Base-by-base conservation (phyloP, 352 stramenopile species). In the Globisporangium paddicum region DNA sequence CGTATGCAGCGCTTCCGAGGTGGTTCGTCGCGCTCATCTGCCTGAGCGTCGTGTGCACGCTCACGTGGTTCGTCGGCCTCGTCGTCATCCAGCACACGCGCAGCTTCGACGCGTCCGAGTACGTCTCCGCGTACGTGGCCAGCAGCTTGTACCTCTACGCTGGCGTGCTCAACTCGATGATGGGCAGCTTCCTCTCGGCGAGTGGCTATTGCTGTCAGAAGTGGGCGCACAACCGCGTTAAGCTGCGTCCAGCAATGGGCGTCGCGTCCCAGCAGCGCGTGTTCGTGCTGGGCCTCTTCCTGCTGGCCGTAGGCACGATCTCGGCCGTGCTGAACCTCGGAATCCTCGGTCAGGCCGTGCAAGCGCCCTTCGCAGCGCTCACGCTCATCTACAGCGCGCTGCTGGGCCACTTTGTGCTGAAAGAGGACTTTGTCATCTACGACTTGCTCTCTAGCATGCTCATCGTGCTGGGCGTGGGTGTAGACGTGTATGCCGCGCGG, bases 131-230 rank as follows among this genome's bases (percentile, higher is more conserved):
- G 49, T 40, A 57, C 44, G 59, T 53, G 25, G 32, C 58, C 19
- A 54, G 49, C 48, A 68, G 59, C 13, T 53, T 79, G 25, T 79
- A 77, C 42, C 68, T 91, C 32, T 91, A 89, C 58, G 77, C 78
- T 0, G 79, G 82, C 30, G 74, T 92, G 42, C 55, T 90, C 55
- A 92, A 90, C 66, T 89, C 79, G 42, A 54, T 92, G 44, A 65
- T 92, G 13, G 82, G 82, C 21, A 88, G 77, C 32, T 92, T 90
- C 45, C 66, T 92, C 41, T 89, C 79, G 3, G 82, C 82, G 40
- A 90, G 82, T 35, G 82, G 82, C 58, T 92, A 92, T 50, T 92
- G 79, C 65, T 92, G 82, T 53, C 82, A 92, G 55, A 92, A 92
- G 51, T 79, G 71, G 44, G 79, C 82, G 21, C 82, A 92, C 57